Percentiles rank a stretch among this genome's conserved stretches.
These are phyloP conservation scores for Hypoxylon sp. DNA, from an alignment of 2,329 filamentous ascomycete species.

Conservation along the genomic window DNA sequence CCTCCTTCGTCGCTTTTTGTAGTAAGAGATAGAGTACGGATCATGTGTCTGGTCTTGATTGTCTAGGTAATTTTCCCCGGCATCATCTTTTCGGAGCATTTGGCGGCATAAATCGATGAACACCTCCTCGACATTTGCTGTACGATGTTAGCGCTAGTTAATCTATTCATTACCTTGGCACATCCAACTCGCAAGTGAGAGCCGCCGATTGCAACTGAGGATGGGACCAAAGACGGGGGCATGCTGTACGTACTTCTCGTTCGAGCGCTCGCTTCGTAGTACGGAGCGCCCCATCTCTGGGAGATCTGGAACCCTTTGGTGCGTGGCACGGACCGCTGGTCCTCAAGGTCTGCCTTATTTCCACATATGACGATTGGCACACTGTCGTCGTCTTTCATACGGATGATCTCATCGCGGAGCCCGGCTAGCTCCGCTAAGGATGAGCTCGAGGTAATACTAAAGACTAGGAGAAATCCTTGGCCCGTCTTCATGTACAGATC, in stretches of 20 bases:
- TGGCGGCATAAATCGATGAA: conserved; percentile 86
- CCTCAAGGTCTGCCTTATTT: conserved; percentile 90
- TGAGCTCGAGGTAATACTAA: conserved; percentile 85
- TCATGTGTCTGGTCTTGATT: conserved; percentile 56
- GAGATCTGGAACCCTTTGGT: conserved; percentile 83
- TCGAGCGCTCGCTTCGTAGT: conserved; percentile 88
- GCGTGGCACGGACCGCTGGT: conserved; percentile 79
- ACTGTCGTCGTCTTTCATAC: conserved; percentile 87
- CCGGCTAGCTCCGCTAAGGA: conserved; percentile 84
- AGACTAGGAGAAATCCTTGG: conserved; percentile 89
- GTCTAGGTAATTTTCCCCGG: conserved; percentile 49
- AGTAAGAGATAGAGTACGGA: conserved; percentile 43
- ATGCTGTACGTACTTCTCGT: conserved; percentile 68
- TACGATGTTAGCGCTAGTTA: conserved; percentile 11
- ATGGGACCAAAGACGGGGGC: conserved; percentile 13
- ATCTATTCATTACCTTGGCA: background rate
- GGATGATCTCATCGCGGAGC: conserved; percentile 86
- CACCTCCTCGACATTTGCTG: conserved; percentile 87
- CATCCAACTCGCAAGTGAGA: conserved; percentile 2
- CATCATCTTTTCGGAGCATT: conserved; percentile 78
- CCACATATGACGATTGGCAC: conserved; percentile 90
- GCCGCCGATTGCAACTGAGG: conserved; percentile 3
- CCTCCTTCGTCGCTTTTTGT: conserved; percentile 46
- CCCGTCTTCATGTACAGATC: conserved; percentile 94
- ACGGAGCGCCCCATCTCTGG: conserved; percentile 88